phyloP scores from a whole-genome alignment of 2,329 filamentous ascomycete genomes.

The Blastomyces silverae region DNA sequence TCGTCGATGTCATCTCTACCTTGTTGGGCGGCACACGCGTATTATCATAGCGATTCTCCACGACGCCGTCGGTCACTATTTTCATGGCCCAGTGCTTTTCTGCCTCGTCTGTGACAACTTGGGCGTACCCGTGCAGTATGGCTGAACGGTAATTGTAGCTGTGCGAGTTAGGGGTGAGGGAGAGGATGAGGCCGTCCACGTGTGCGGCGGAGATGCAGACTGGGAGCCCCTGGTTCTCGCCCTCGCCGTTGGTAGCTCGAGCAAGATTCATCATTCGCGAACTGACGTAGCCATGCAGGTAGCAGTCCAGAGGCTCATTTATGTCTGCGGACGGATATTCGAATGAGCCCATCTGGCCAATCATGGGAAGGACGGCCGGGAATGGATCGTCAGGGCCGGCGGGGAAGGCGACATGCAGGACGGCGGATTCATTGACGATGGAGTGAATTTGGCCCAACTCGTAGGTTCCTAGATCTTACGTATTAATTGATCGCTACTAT shows the following conservation, averaged over 20 bases:
- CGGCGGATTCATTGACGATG: slow-evolving; percentile 65
- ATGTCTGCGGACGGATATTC: slow-evolving; percentile 52
- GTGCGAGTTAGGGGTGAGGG: slow-evolving; percentile 72
- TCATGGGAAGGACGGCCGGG: slow-evolving; percentile 74
- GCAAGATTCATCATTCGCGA: slow-evolving; percentile 67
- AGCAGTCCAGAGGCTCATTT: slow-evolving; percentile 63
- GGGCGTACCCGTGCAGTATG: slow-evolving; percentile 67
- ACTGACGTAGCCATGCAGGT: slow-evolving; percentile 79
- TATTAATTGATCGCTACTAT: slow-evolving; percentile 17
- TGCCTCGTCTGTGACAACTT: slow-evolving; percentile 56
- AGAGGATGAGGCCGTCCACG: slow-evolving; percentile 72
- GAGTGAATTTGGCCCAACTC: slow-evolving; percentile 64
- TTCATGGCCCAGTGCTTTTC: slow-evolving; percentile 76
- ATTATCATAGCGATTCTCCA: slow-evolving; percentile 62
- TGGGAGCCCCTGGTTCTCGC: slow-evolving; percentile 52
- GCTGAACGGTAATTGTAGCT: slow-evolving; percentile 83
- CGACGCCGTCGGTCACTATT: slow-evolving; percentile 67
- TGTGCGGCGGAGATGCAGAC: slow-evolving; percentile 66
- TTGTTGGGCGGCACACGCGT: slow-evolving; percentile 63
- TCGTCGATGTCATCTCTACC: slow-evolving; percentile 68
- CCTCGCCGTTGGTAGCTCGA: slow-evolving; percentile 29
- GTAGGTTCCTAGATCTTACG: slow-evolving; percentile 54
- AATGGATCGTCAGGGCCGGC: slow-evolving; percentile 57
- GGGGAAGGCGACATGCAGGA: slow-evolving; percentile 75
- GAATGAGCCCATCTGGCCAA: slow-evolving; percentile 73